Percentiles rank a stretch among this genome's conserved stretches.
phyloP scores from a whole-genome alignment of 805 yeast genomes.

The Pichia thaimueangensis region DNA sequence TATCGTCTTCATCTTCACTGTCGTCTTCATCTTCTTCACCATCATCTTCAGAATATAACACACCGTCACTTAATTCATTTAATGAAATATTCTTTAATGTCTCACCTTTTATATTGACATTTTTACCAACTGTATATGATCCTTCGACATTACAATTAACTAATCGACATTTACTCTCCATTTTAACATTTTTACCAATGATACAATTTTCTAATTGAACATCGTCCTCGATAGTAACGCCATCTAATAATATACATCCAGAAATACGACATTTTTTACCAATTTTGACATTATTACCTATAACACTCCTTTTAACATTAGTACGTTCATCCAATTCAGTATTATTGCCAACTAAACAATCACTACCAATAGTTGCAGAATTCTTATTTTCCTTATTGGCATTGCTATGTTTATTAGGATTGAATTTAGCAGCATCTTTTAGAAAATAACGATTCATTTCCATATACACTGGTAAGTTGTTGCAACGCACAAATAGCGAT shows the following conservation, averaged over 20 bases:
- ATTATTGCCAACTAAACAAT: slow-evolving; percentile 66
- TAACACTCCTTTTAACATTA: slow-evolving; percentile 76
- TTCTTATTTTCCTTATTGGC: slow-evolving; percentile 33
- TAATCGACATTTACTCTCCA: slow-evolving; percentile 59
- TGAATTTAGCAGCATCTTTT: slow-evolving; percentile 50
- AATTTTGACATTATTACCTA: slow-evolving; percentile 67
- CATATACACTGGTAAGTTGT: slow-evolving; percentile 73
- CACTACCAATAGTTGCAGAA: slow-evolving; percentile 79
- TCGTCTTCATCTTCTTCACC: slow-evolving; percentile 27
- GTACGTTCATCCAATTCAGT: slow-evolving; percentile 76
- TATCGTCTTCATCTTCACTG: slow-evolving; percentile 33
- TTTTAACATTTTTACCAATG: slow-evolving; percentile 61
- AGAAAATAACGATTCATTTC: slow-evolving; percentile 82
- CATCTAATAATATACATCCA: slow-evolving; percentile 74
- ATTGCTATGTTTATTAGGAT: slow-evolving; percentile 8
- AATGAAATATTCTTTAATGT: slow-evolving; percentile 33
- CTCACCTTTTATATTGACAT: slow-evolving; percentile 38
- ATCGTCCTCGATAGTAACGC: slow-evolving; percentile 72
- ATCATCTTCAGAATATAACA: slow-evolving; percentile 15
- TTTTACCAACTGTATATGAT: slow-evolving; percentile 56
- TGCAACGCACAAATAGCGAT: slow-evolving; percentile 67
- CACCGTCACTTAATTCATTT: slow-evolving; percentile 25
- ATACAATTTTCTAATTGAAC: slow-evolving; percentile 78
- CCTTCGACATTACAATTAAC: slow-evolving; percentile 85
- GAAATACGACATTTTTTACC: slow-evolving; percentile 86